phyloP scores from a whole-genome alignment of 2,329 filamentous ascomycete genomes.

The Metarhizium sp. region DNA sequence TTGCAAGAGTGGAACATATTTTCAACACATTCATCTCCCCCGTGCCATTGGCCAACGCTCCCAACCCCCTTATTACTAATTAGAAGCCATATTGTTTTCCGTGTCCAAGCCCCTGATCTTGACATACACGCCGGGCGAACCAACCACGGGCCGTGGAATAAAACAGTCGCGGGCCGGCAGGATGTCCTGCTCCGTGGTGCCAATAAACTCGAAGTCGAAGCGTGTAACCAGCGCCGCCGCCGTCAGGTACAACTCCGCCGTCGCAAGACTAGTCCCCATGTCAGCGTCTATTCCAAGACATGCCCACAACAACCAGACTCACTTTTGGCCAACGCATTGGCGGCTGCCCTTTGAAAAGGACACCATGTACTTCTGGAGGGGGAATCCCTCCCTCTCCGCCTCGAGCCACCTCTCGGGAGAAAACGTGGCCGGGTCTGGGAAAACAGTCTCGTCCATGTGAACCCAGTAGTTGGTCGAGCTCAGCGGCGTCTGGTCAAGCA shows the following conservation, averaged over 20 bases:
- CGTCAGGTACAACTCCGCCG: neutral
- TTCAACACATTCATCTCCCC: too few species aligned
- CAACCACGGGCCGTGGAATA: neutral
- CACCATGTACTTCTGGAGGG: conserved; percentile 10
- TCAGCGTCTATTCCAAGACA: neutral
- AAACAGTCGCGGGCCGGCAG: neutral
- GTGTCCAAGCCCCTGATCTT: neutral
- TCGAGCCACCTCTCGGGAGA: conserved; percentile 17
- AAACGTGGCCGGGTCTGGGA: conserved; percentile 14
- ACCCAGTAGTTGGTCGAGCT: conserved; percentile 24
- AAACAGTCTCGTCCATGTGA: conserved; percentile 15
- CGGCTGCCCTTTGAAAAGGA: conserved; percentile 13
- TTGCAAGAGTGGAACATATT: too few species aligned
- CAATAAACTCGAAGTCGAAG: neutral
- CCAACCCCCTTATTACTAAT: neutral
- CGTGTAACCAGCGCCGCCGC: neutral
- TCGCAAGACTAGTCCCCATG: neutral
- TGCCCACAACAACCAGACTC: neutral
- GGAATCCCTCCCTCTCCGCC: neutral
- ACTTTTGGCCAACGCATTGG: conserved; percentile 15
- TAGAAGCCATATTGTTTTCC: neutral
- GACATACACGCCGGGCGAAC: neutral
- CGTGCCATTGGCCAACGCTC: too few species aligned
- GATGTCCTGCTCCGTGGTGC: neutral
- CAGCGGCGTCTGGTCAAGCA: conserved; percentile 17